Evolutionary conservation across 352 stramenopile species (phyloP), one percentile per base, ranked within the genome.

Genomic region (Phytophthora pisi): DNA sequence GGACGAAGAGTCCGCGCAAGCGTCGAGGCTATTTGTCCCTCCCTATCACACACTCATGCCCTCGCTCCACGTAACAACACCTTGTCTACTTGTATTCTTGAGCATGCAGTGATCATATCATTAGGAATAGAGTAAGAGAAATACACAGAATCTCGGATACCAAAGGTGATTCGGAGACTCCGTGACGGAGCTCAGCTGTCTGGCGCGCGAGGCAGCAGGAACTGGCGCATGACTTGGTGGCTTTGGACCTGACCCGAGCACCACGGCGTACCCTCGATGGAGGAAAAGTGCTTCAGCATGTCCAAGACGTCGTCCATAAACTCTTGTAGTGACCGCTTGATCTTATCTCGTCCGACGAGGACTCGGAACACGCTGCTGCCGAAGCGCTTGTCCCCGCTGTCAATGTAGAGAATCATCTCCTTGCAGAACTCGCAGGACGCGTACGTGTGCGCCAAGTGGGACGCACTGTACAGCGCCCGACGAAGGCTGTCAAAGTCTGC

Each of bases 401-500:
- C 57, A n/a, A 69, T 45, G 36, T 75, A 77, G 10, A 59, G 34
- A n/a, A 79, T 66, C 34, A 79, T 57, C 68, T 77, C 64, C 23
- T 72, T 69, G 68, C 72, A 79, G 38, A 74, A 77, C n/a, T 69
- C 56, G 24, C 72, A 79, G 36, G 54, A 66, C 28, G 57, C 51
- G 50, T 51, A 70, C 20, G 60, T 70, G 52, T 79, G 72, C 8
- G 68, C 72, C 28, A 68, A 66, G 34, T 71, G 64, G 4, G 69
- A 59, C 26, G 54, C 54, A 51, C 36, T 64, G 43, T 67, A 71
- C 15, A 79, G 60, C 20, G 57, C 47, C 34, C 51, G 57, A 50
- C 68, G 72, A 46, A 79, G 61, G 18, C 28, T 66, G 2, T 69
- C 40, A 30, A 79, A 79, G 26, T 75, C 58, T 13, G 47, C 50